Evolutionary conservation across 1,284 basidiomycete genomes (phyloP).

Genomic region (Sporisorium scitamineum): DNA sequence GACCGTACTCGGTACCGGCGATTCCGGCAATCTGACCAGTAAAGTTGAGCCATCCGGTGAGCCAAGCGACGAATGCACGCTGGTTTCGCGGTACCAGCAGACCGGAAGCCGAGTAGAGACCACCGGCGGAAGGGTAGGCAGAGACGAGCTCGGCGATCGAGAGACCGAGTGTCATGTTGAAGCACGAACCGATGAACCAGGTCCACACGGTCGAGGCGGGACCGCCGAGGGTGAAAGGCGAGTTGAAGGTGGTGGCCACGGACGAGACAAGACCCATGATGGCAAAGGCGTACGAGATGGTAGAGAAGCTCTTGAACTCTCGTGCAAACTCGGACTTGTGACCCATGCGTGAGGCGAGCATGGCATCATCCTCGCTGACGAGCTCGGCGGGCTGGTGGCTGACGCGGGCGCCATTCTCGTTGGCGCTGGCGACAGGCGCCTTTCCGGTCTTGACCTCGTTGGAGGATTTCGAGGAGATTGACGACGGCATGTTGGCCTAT

Average conservation of each 20-base stretch:
- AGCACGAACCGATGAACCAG: constrained; percentile 66
- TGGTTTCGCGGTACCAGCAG: constrained; percentile 62
- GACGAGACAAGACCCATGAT: constrained; percentile 69
- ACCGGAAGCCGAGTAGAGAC: constrained; percentile 75
- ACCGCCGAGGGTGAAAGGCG: constrained; percentile 62
- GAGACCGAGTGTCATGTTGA: constrained; percentile 66
- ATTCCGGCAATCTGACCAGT: constrained; percentile 87
- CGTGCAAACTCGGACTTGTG: constrained; percentile 67
- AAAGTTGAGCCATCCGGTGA: constrained; percentile 78
- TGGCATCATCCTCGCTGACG: constrained; percentile 62
- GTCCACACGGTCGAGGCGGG: constrained; percentile 66
- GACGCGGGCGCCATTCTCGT: constrained; percentile 46
- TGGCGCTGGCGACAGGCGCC: constrained; percentile 17
- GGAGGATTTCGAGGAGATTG: constrained; percentile 47
- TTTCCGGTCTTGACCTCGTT: constrained; percentile 40
- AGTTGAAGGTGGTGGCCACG: constrained; percentile 67
- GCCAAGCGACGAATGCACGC: constrained; percentile 76
- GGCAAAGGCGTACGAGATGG: constrained; percentile 67
- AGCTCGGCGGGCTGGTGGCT: constrained; percentile 48
- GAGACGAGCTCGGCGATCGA: constrained; percentile 68
- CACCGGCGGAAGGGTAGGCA: constrained; percentile 86
- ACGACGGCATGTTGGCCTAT: constrained; percentile 30
- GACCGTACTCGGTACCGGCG: constrained; percentile 87
- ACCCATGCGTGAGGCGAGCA: constrained; percentile 61
- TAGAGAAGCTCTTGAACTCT: constrained; percentile 67